phyloP scores from a whole-genome alignment of 805 yeast species.

The Ogataea philodendri region DNA sequence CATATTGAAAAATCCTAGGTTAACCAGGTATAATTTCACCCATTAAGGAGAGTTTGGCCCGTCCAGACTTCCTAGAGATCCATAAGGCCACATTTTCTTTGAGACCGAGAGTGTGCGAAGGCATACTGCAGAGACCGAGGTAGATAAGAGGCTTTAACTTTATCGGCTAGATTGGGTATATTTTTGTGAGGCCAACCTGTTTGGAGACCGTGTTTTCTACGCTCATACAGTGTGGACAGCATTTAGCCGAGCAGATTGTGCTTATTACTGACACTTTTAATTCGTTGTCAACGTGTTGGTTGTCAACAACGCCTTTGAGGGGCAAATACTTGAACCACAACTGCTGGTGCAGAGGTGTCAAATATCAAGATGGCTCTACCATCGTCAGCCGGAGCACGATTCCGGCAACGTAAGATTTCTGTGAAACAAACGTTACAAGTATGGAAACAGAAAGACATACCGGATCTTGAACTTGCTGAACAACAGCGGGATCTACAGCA shows the following conservation, averaged over 20 bases:
- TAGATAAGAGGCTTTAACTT: slow-evolving; percentile 3
- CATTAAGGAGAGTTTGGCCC: slow-evolving; percentile 11
- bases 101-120: slow-evolving; percentile 12
- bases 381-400: slow-evolving; percentile 59
- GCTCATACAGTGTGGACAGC: slow-evolving; percentile 1
- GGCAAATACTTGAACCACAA: slow-evolving; percentile 4
- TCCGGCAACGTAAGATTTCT: slow-evolving; percentile 92
- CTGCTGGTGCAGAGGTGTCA: slow-evolving; percentile 11
- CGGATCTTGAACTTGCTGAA: slow-evolving; percentile 72
- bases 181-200: slow-evolving; percentile 1
- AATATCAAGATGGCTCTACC: slow-evolving; percentile 18
- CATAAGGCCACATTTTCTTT: slow-evolving; percentile 6
- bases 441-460: slow-evolving; percentile 73
- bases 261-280: not conserved
- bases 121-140: slow-evolving; percentile 10
- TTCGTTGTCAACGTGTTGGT: slow-evolving; percentile 7
- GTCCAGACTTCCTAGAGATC: slow-evolving; percentile 10
- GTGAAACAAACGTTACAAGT: slow-evolving; percentile 85
- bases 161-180: slow-evolving; percentile 6
- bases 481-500: slow-evolving; percentile 85
- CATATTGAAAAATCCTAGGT: slow-evolving; percentile 11
- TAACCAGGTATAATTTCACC: slow-evolving; percentile 6
- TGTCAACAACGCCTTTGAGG: slow-evolving; percentile 4
- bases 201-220: slow-evolving; percentile 5
- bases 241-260: slow-evolving; percentile 4